Conservation (phyloP, 2,329 filamentous ascomycete species). For the Saccharata proteae region DNA sequence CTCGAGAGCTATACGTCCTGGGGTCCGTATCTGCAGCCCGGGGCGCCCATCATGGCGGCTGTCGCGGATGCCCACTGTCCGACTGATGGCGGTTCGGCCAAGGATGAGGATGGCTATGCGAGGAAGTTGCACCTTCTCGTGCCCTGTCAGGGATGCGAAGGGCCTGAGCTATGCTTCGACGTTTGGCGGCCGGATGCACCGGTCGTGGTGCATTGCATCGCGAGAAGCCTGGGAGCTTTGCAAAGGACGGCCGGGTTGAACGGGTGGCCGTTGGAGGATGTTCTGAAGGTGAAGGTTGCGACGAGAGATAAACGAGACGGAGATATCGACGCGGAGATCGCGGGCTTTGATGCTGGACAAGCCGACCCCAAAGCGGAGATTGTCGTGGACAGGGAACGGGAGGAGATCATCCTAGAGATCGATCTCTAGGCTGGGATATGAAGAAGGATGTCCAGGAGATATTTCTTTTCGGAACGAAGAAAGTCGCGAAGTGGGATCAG, state of each 20-base stretch:
- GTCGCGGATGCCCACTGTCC: slow-evolving; percentile 1
- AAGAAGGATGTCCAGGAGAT: no score
- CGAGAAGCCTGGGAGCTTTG: slow-evolving; percentile 4
- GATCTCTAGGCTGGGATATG: no score
- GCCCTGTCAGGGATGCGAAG: slow-evolving; percentile 1
- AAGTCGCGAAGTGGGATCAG: no score
- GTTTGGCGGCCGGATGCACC: slow-evolving; percentile 6
- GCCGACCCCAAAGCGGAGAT: slow-evolving; percentile 3
- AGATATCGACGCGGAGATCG: not conserved
- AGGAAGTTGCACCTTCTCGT: slow-evolving; percentile 3
- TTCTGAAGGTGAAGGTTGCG: not conserved
- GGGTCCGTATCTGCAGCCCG: slow-evolving; percentile 5
- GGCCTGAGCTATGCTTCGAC: slow-evolving; percentile 6
- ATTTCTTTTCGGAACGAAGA: no score
- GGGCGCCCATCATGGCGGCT: slow-evolving; percentile 5
- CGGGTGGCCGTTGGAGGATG: slow-evolving; percentile 3
- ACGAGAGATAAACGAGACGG: no score
- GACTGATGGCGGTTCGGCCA: not conserved
- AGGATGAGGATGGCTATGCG: not conserved
- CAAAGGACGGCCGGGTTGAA: slow-evolving; percentile 8
- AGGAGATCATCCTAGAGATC: no score
- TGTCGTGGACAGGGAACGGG: slow-evolving; percentile 1
- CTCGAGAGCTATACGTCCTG: slow-evolving; percentile 8
- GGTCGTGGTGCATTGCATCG: slow-evolving; percentile 6
- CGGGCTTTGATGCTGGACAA: not conserved